Evolutionary conservation across 495 filamentous ascomycete species (phyloP).

Genomic region (Neurospora hispaniola): DNA sequence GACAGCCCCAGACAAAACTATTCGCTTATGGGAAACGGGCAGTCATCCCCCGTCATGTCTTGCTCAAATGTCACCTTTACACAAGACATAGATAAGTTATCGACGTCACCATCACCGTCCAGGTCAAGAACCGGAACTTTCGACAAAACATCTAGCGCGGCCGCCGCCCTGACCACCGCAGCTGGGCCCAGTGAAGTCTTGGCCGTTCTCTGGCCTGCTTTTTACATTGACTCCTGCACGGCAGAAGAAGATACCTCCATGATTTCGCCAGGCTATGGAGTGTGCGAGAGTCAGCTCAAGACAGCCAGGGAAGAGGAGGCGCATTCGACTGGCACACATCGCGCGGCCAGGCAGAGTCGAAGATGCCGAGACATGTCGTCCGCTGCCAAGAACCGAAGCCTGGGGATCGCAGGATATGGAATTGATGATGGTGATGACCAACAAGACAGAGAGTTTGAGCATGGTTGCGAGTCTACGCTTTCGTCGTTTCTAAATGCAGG

Average conservation of each 20-base stretch:
- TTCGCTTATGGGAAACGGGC: not conserved
- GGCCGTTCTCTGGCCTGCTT: slow-evolving; percentile 12
- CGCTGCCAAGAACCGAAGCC: not conserved
- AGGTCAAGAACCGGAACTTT: not conserved
- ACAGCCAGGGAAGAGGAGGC: slow-evolving; percentile 6
- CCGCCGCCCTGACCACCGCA: not conserved
- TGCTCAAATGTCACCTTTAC: not conserved
- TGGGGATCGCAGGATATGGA: not conserved
- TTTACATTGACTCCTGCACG: not conserved
- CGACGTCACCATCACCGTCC: not conserved
- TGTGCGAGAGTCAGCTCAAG: not conserved
- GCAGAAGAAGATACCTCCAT: not conserved
- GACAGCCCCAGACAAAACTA: not conserved
- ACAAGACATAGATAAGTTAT: not conserved
- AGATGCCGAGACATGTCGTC: not conserved
- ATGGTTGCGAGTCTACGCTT: not conserved
- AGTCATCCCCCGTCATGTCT: not conserved
- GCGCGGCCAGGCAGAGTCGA: not conserved
- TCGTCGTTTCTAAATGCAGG: not conserved
- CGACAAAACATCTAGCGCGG: not conserved
- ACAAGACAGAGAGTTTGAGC: not conserved
- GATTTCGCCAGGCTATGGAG: slow-evolving; percentile 3
- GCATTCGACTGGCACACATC: not conserved
- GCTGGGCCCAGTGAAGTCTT: not conserved
- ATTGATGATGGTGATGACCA: not conserved